These are phyloP conservation scores for Neurospora tetraspora DNA, from an alignment of 495 filamentous ascomycete species.

Conservation along the genomic window DNA sequence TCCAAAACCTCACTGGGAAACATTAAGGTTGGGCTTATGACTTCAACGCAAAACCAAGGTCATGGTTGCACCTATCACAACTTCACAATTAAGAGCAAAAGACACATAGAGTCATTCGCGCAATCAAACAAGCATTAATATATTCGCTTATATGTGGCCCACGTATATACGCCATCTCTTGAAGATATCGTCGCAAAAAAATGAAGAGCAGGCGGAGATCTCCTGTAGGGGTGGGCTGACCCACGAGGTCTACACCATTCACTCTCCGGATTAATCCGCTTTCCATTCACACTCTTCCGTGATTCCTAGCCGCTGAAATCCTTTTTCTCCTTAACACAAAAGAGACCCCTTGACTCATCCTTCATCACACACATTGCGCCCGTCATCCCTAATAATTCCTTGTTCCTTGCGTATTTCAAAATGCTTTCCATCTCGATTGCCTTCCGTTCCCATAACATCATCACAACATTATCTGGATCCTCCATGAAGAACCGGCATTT, in stretches of 20 bases:
- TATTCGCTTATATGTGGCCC: background rate
- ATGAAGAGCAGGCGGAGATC: background rate
- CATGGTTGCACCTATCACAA: background rate
- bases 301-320: background rate
- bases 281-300: background rate
- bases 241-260: background rate
- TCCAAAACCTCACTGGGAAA: background rate
- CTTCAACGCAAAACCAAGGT: background rate
- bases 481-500: background rate
- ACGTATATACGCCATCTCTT: background rate
- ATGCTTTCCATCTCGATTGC: background rate
- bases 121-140: background rate
- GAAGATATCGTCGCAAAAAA: background rate
- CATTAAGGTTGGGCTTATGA: background rate
- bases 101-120: background rate
- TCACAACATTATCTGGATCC: background rate
- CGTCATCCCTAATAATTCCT: background rate
- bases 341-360: background rate
- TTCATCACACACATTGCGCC: background rate
- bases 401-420: background rate
- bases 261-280: background rate
- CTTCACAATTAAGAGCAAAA: background rate
- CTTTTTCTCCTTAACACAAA: background rate
- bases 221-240: background rate
- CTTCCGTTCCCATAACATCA: background rate